Evolutionary conservation across 2,329 filamentous ascomycete genomes (phyloP), one percentile per base, ranked within the genome.

Genomic region (Stagonosporopsis rhizophila): DNA sequence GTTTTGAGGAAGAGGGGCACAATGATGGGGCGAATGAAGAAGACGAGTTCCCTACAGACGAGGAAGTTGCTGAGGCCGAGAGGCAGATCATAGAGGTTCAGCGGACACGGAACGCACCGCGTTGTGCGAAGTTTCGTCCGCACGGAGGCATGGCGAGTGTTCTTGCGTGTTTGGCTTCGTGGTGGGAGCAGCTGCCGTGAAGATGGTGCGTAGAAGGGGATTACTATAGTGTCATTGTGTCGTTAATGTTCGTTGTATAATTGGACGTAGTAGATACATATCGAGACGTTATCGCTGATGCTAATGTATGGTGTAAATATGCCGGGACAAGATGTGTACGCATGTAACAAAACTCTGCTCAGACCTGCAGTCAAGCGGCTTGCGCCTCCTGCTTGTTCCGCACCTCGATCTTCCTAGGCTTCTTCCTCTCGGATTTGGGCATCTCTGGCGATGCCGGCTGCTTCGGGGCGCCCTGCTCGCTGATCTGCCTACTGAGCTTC

Each of bases 381-480:
- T 23, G 39, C 28, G 39, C 41, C 22, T 41, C 56, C 19, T 56
- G 54, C 47, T 67, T 62, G 23, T 38, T 59, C 20, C 69, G 54
- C 4, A 73, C 63, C 49, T 73, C 69, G 20, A 73, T 40, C 46
- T 73, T 73, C 20, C 48, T 15, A 4, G 30, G 41, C 42, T 44
- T 54, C 51, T 34, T 59, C 41, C n/a, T 58, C 46, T 58, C 60
- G 15, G 45, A 25, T 39, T 38, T 50, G 34, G 44, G 28, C 56
- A 28, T 48, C 20, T 44, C 48, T 27, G n/a, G 19, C 50, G 44
- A 14, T 46, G 32, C 44, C 28, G 54, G 44, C 28, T 40, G 30
- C 44, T 52, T 15, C 47, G 22, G 19, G 5, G 22, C 42, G 39
- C 37, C 35, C 35, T 42, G 19, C 50, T 42, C 46, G 6, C 42